Evolutionary conservation across 2,329 filamentous ascomycete species (phyloP).

Genomic region (Fusarium tjaetaba): DNA sequence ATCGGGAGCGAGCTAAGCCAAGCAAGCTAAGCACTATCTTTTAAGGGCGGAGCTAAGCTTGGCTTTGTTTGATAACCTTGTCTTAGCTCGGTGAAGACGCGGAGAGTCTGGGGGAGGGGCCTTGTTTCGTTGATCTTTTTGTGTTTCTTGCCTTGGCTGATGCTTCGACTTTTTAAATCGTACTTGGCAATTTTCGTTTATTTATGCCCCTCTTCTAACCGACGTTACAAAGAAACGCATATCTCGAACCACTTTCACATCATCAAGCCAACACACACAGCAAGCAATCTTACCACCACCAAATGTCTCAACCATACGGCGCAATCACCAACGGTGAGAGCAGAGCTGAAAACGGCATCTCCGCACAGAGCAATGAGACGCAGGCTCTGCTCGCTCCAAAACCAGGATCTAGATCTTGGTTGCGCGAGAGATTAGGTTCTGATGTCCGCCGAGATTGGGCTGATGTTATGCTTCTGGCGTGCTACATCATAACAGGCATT

Average conservation of each 20-base stretch:
- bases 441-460: slow-evolving; percentile 63
- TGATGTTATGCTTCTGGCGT: slow-evolving; percentile 74
- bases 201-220: slow-evolving; percentile 9
- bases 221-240: neutral
- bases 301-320: slow-evolving; percentile 35
- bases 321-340: slow-evolving; percentile 16
- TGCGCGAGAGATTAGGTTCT: slow-evolving; percentile 28
- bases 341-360: slow-evolving; percentile 12
- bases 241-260: neutral
- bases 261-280: neutral
- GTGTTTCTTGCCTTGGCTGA: neutral
- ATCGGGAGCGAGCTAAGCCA: neutral
- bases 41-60: neutral
- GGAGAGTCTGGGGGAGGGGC: neutral
- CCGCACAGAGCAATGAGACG: slow-evolving; percentile 6
- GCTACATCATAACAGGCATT: slow-evolving; percentile 81
- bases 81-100: slow-evolving; percentile 3
- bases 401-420: slow-evolving; percentile 26
- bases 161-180: neutral
- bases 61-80: neutral
- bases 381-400: slow-evolving; percentile 35
- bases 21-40: neutral
- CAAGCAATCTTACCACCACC: neutral
- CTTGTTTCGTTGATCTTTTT: neutral
- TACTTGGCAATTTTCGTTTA: neutral